Base-by-base conservation (phyloP, 305 asterid genomes). In the Fraxinus latifolia region DNA sequence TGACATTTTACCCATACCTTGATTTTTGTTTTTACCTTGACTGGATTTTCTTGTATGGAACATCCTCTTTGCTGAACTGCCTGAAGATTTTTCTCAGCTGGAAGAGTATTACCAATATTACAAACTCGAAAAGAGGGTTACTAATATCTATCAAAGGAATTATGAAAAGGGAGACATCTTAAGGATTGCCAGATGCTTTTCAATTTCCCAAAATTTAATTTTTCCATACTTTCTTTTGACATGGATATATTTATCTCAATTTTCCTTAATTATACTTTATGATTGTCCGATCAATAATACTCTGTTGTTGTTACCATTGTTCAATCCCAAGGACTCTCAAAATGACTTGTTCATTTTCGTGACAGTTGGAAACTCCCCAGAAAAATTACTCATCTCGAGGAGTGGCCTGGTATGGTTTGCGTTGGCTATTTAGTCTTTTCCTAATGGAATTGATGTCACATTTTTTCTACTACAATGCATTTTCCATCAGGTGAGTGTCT, bases 391-490 rank as follows among this genome's bases (percentile, higher is more conserved):
- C 94, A 84, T 81, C 89, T 17, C 71, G 75, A 84, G 92, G 90
- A 71, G 95, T 94, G 82, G 90, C 86, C 76, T 90, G 85, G 91
- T 96, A 96, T 85, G 98, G 98, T 82, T 71, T 91, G 39, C 97
- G 98, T 34, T 96, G 97, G 98, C 73, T 85, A 74, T 89, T 90
- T 74, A 85, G 98, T 87, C 82, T 94, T 89, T 84, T 86, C 85
- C 89, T 96, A 1, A 92, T 96, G 99, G 99, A 96, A 83, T 77
- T 91, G 84, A 91, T 93, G 95, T 87, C 99, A 5, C 98, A 96
- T 89, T 85, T 93, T 88, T 89, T 90, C 75, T 92, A 91, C 90
- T 94, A 92, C 82, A 94, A 96, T 87, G 98, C 99, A 84, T 96
- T 94, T 83, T 98, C 99, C 80, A 88, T 78, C 76, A 94, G 98